These are phyloP conservation scores for Nicotiana otophora DNA, from an alignment of 257 asterid species.

Conservation along the genomic window DNA sequence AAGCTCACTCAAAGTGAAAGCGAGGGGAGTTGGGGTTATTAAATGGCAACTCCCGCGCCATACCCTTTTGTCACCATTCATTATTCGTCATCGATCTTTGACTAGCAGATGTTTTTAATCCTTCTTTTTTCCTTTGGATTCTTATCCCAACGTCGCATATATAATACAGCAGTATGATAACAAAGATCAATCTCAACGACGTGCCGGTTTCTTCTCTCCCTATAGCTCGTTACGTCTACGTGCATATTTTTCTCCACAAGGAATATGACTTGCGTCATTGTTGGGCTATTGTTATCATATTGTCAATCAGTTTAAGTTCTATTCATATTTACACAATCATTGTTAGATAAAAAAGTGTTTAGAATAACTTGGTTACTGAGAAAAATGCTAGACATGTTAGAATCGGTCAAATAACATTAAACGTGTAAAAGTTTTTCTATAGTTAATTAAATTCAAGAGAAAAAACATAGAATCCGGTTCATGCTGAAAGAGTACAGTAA, in stretches of 20 bases:
- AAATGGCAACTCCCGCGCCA: conserved; percentile 48
- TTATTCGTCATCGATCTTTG: not conserved
- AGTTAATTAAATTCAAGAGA: no score
- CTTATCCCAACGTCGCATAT: not conserved
- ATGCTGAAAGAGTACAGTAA: no score
- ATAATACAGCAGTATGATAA: not conserved
- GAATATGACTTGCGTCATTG: not conserved
- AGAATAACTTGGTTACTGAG: no score
- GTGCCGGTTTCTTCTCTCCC: not conserved
- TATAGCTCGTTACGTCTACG: not conserved
- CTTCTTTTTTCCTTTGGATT: not conserved
- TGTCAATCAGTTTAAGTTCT: not conserved
- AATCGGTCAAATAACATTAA: no score
- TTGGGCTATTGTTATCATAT: not conserved
- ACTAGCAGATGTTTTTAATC: not conserved
- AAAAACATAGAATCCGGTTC: no score
- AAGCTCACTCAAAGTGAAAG: conserved; percentile 7
- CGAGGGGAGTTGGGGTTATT: not conserved
- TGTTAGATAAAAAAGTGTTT: no score
- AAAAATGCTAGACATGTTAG: no score
- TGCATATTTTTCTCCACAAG: not conserved
- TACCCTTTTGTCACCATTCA: conserved; percentile 30
- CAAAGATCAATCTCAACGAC: not conserved
- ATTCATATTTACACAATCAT: not conserved
- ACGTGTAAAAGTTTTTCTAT: no score